These are phyloP conservation scores for Liquidambar formosana DNA, from an alignment of 164 flowering plant genomes.

Conservation along the genomic window DNA sequence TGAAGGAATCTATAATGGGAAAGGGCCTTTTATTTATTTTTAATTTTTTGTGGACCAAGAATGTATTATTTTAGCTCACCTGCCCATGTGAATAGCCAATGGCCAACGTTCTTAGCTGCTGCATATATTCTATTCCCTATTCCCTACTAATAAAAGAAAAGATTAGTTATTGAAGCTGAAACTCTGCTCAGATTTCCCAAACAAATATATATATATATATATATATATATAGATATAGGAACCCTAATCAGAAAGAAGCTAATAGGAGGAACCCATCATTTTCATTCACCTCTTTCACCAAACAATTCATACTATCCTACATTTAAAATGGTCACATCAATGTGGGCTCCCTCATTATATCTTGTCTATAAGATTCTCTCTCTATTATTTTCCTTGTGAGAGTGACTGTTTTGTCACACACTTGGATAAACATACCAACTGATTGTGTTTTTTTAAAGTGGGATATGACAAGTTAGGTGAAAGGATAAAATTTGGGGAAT, in stretches of 20 bases:
- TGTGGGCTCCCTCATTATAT: conserved; percentile 29
- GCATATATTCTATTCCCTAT: conserved; percentile 4
- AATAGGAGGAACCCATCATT: conserved; percentile 22
- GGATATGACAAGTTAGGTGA: conserved; percentile 27
- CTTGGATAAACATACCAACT: conserved; percentile 20
- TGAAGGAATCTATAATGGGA: conserved; percentile 15
- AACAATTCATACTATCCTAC: conserved; percentile 13
- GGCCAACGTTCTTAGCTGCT: conserved; percentile 9
- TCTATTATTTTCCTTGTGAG: conserved; percentile 41
- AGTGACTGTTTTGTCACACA: conserved; percentile 33
- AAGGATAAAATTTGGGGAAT: conserved; percentile 11
- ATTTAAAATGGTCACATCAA: conserved; percentile 11
- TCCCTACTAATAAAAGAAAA: background rate
- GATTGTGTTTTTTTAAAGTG: conserved; percentile 21
- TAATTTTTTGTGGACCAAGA: conserved; percentile 13
- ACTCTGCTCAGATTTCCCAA: conserved; percentile 5
- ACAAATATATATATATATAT: too few species aligned
- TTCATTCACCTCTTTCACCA: conserved; percentile 17
- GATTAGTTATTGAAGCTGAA: too few species aligned
- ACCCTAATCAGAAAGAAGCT: background rate
- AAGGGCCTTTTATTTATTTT: too few species aligned
- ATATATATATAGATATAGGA: background rate
- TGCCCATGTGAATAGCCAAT: conserved; percentile 16
- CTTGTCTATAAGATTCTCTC: conserved; percentile 40
- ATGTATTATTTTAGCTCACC: background rate